A percentile compares a stretch with the other conserved stretches of the same genome.
phyloP scores from a whole-genome alignment of 2,329 filamentous ascomycete genomes.

The Aspergillus brunneoviolaceus region DNA sequence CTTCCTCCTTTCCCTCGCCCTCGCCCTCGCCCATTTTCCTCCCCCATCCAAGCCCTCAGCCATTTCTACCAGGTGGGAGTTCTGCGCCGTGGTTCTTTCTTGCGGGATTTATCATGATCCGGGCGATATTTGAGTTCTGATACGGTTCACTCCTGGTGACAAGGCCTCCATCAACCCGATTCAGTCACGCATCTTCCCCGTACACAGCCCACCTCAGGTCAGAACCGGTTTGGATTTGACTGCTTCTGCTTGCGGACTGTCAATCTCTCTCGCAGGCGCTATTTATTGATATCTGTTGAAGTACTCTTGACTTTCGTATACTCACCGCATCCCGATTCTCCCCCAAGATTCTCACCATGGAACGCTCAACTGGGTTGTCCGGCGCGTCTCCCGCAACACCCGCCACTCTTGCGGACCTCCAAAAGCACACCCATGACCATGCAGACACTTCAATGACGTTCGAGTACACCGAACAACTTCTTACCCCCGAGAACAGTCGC shows the following conservation, averaged over 20 bases:
- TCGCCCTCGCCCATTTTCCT: background rate
- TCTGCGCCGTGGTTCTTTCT: background rate
- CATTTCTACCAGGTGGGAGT: background rate
- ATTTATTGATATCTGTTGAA: background rate
- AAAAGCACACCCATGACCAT: slow-evolving; percentile 26
- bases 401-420: slow-evolving; percentile 28
- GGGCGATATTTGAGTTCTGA: background rate
- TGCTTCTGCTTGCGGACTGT: background rate
- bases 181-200: background rate
- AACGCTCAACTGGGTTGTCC: slow-evolving; percentile 27
- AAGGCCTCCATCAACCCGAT: background rate
- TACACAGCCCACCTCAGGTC: background rate
- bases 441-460: slow-evolving; percentile 33
- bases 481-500: slow-evolving; percentile 45
- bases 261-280: background rate
- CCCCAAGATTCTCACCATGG: slow-evolving; percentile 23
- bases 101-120: background rate
- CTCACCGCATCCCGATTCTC: slow-evolving; percentile 5
- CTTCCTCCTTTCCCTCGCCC: slow-evolving; percentile 1
- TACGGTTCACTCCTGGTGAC: background rate
- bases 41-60: background rate
- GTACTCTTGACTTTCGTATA: background rate
- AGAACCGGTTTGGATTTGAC: background rate
- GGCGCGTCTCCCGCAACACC: slow-evolving; percentile 35
- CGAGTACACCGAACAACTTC: slow-evolving; percentile 40